Percentiles rank a stretch among this genome's conserved stretches.
Evolutionary conservation across 495 filamentous ascomycete species (phyloP).

Genomic region (Aspergillus baeticus): DNA sequence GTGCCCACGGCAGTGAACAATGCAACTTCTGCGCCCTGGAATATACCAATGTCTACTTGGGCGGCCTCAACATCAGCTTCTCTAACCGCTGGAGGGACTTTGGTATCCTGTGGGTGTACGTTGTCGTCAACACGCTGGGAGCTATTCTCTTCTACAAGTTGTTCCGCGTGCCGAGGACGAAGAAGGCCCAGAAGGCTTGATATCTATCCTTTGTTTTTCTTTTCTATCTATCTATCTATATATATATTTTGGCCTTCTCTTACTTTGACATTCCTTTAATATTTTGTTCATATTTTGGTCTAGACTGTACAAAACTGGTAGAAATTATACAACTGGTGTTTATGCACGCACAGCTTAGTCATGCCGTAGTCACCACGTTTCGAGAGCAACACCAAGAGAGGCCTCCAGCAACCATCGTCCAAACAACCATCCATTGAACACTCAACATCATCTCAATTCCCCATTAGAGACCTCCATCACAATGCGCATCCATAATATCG

Average conservation of each 20-base stretch:
- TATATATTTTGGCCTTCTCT: no score
- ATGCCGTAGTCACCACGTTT: no score
- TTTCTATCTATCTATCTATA: no score
- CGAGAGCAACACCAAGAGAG: no score
- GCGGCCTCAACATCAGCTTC: slow-evolving; percentile 35
- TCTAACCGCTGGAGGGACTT: slow-evolving; percentile 38
- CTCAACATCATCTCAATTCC: neutral
- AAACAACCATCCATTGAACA: no score
- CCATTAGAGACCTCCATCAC: slow-evolving; percentile 7
- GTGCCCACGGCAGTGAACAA: slow-evolving; percentile 26
- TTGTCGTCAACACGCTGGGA: slow-evolving; percentile 62
- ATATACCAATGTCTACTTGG: slow-evolving; percentile 43
- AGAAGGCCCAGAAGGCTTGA: neutral
- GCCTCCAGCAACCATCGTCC: no score
- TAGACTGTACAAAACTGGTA: no score
- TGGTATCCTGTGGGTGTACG: slow-evolving; percentile 56
- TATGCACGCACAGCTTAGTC: no score
- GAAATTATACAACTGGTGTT: no score
- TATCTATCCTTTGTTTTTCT: neutral
- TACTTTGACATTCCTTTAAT: no score
- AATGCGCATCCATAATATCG: slow-evolving; percentile 35
- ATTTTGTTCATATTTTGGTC: no score
- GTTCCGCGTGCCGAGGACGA: slow-evolving; percentile 62
- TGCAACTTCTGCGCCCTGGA: slow-evolving; percentile 43
- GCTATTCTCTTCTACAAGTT: slow-evolving; percentile 70